Evolutionary conservation across 164 flowering plant genomes (phyloP).

Genomic region (Vitis rupestris): DNA sequence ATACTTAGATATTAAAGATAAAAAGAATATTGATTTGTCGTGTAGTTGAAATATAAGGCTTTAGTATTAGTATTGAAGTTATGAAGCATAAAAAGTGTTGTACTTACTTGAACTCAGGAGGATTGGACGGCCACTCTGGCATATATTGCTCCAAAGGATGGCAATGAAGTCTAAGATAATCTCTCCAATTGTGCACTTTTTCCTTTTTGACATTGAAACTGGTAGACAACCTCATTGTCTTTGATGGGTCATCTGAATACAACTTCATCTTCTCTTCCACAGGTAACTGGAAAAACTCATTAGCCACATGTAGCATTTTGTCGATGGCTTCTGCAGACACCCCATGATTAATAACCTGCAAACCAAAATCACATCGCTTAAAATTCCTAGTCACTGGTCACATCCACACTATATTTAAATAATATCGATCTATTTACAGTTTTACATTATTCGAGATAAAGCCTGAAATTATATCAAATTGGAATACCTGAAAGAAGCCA

Average conservation of each 20-base stretch:
- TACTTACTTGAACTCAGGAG: no score
- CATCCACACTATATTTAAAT: no score
- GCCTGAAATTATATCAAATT: no score
- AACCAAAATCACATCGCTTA: no score
- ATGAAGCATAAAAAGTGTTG: no score
- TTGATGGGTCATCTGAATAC: slow-evolving; percentile 18
- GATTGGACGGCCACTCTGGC: slow-evolving; percentile 26
- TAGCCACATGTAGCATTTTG: slow-evolving; percentile 14
- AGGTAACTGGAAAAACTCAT: slow-evolving; percentile 35
- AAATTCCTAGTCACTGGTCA: no score
- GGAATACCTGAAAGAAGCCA: slow-evolving; percentile 32
- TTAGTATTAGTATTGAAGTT: no score
- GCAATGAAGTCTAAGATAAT: slow-evolving; percentile 31
- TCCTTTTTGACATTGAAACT: slow-evolving; percentile 35
- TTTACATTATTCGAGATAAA: no score
- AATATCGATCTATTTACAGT: no score
- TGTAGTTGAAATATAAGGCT: no score
- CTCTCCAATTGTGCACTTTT: slow-evolving; percentile 42
- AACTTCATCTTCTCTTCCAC: slow-evolving; percentile 23
- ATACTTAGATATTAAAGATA: no score
- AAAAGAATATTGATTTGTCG: no score
- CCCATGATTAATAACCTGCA: slow-evolving; percentile 43
- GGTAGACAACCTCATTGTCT: slow-evolving; percentile 22
- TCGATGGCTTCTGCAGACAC: slow-evolving; percentile 16
- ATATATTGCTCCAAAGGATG: slow-evolving; percentile 31